phyloP scores from a whole-genome alignment of 805 yeast genomes.

The Starmerella floricola region DNA sequence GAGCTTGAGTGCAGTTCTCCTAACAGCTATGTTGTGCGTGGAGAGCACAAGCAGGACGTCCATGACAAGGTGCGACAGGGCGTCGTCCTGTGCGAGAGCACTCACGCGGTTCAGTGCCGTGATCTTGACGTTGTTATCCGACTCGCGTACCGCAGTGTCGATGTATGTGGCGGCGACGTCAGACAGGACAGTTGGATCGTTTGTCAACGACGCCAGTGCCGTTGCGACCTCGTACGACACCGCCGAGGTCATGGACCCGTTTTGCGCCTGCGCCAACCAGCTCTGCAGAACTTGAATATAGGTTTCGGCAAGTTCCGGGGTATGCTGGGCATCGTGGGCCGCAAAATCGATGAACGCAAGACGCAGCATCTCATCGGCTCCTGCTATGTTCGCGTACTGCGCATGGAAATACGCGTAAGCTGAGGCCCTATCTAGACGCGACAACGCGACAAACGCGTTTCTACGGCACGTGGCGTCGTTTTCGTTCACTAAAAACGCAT shows the following conservation, averaged over 20 bases:
- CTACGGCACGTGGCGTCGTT: slow-evolving; percentile 89
- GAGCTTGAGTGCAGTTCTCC: slow-evolving; percentile 73
- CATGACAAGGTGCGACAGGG: slow-evolving; percentile 68
- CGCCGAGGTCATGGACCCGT: slow-evolving; percentile 24
- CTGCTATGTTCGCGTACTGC: slow-evolving; percentile 45
- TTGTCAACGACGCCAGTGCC: slow-evolving; percentile 48
- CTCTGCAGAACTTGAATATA: slow-evolving; percentile 64
- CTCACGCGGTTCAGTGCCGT: slow-evolving; percentile 79
- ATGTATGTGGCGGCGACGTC: slow-evolving; percentile 78
- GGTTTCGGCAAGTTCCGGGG: slow-evolving; percentile 53
- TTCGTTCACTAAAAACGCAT: slow-evolving; percentile 63
- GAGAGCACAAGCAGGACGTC: slow-evolving; percentile 76
- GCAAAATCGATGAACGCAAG: slow-evolving; percentile 85
- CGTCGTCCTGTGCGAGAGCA: slow-evolving; percentile 68
- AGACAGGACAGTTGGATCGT: slow-evolving; percentile 52
- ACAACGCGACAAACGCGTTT: slow-evolving; percentile 82
- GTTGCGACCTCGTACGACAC: slow-evolving; percentile 89
- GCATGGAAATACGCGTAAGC: slow-evolving; percentile 75
- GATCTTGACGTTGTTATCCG: slow-evolving; percentile 91
- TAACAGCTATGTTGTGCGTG: slow-evolving; percentile 85
- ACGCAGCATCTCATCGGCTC: slow-evolving; percentile 73
- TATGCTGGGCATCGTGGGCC: slow-evolving; percentile 58
- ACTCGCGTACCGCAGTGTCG: slow-evolving; percentile 77
- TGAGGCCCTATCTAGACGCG: slow-evolving; percentile 69
- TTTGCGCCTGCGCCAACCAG: slow-evolving; percentile 36